Percentiles rank a stretch among this genome's conserved stretches.
phyloP scores from a whole-genome alignment of 2,329 filamentous ascomycete genomes.

The Epichloe festucae region DNA sequence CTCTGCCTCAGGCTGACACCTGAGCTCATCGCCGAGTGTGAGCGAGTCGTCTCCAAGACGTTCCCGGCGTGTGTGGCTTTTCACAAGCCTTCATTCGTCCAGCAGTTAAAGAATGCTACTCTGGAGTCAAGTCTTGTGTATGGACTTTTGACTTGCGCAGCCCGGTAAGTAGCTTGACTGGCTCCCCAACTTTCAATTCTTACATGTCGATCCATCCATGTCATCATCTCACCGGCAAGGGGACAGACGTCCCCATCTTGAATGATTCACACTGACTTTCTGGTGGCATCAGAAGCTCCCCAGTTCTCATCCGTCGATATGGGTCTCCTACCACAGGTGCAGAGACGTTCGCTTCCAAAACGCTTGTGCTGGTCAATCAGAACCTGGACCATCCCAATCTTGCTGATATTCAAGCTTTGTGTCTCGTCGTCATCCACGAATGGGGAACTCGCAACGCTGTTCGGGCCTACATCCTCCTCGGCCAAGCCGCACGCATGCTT shows the following conservation, averaged over 20 bases:
- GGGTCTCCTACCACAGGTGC: conserved; percentile 41
- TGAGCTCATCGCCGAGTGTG: conserved; percentile 45
- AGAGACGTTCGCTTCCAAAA: conserved; percentile 47
- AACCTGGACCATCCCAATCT: conserved; percentile 46
- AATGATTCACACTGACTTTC: background rate
- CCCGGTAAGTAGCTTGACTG: conserved; percentile 32
- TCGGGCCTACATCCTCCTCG: conserved; percentile 49
- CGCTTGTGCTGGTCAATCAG: conserved; percentile 42
- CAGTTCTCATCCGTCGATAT: conserved; percentile 43
- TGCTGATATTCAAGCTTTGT: conserved; percentile 48
- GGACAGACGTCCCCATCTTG: background rate
- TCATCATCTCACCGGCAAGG: background rate
- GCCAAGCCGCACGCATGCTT: conserved; percentile 49
- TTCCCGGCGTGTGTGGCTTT: conserved; percentile 49
- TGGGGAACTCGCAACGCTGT: conserved; percentile 50
- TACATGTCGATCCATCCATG: background rate
- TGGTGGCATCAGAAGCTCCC: conserved; percentile 33
- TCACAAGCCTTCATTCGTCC: conserved; percentile 48
- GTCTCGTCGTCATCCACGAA: conserved; percentile 48
- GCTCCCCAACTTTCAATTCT: background rate
- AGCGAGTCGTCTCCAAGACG: conserved; percentile 47
- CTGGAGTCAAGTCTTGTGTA: conserved; percentile 45
- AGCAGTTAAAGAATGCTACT: conserved; percentile 43
- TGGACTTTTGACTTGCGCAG: conserved; percentile 43
- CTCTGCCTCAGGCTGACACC: conserved; percentile 32